Base-by-base conservation (phyloP, 2,329 filamentous ascomycete genomes). In the Pseudopithomyces maydicus region DNA sequence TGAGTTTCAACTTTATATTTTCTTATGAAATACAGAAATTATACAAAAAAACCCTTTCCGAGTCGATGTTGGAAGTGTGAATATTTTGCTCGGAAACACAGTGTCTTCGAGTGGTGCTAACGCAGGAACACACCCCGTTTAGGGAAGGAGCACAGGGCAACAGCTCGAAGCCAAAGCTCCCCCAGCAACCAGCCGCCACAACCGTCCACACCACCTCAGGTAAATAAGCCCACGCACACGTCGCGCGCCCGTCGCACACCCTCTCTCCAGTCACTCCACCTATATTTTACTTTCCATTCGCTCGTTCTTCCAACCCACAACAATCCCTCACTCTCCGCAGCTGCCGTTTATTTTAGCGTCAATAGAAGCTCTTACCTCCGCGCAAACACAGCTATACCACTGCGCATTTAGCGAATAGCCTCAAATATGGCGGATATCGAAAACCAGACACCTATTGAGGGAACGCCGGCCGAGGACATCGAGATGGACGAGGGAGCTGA, bases 401-500 rank as follows among this genome's bases (percentile, higher is more conserved):
- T 38, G 12, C 15, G 22, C 15, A 39, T 3, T 39, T 51, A 15
- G 14, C 48, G 17, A 12, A 22, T 14, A 42, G 26, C 38, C 2
- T 42, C 20, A 32, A 20, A 19, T 32, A 68, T 75, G 73, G 73
- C 69, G 56, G 72, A 74, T 47, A 47, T 58, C 10, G 70, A 71
- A 51, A 62, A 70, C 35, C 61, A 66, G 19, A 72, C 65, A 20
- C 69, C 71, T 1, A 38, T 71, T 8, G 73, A 73, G 59, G 66
- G 61, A 51, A 69, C 65, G 2, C 64, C 67, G 1, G 63, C 74
- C 10, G 75, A 74, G 3, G 82, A 85, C 61, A 72, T 84, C 29
- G 82, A 84, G 49, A 81, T 85, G 81, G 77, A 66, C 14, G 79
- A 77, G 23, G 55, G 54, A 38, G 62, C 50, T 33, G 62, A 26